phyloP scores from a whole-genome alignment of 179 eudicot genomes.

The Kewa caespitosa region DNA sequence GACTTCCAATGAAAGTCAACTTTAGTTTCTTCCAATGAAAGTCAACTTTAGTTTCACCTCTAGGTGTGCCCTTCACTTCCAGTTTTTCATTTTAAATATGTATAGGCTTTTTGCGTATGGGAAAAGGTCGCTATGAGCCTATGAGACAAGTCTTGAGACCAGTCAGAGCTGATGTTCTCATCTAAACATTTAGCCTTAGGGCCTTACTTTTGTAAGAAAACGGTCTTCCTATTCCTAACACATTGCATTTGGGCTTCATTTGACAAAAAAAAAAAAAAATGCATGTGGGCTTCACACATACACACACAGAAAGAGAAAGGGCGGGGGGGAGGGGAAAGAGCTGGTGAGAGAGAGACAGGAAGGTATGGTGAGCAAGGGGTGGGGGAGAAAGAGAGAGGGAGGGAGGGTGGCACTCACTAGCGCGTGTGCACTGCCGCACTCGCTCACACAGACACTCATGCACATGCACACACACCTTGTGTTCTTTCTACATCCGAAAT shows the following conservation, averaged over 20 bases:
- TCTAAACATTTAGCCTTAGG: not conserved
- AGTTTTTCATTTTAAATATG: too few species aligned
- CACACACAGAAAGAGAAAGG: too few species aligned
- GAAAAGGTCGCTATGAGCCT: not conserved
- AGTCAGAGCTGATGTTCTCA: conserved; percentile 5
- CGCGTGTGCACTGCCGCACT: too few species aligned
- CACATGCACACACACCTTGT: too few species aligned
- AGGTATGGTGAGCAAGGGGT: too few species aligned
- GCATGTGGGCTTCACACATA: not conserved
- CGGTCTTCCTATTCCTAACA: not conserved
- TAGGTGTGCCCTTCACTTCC: conserved; percentile 6
- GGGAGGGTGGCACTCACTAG: too few species aligned
- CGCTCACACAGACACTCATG: too few species aligned
- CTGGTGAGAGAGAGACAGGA: too few species aligned
- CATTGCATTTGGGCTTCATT: not conserved
- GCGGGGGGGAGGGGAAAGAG: too few species aligned
- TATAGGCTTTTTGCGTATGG: not conserved
- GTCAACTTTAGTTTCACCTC: not conserved
- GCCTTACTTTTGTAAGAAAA: not conserved
- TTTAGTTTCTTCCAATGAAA: not conserved
- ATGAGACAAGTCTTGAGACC: not conserved
- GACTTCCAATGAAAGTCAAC: not conserved
- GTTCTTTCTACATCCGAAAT: not conserved
- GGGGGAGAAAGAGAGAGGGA: too few species aligned
- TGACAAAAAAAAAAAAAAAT: not conserved